Percentiles rank a stretch among this genome's conserved stretches.
Evolutionary conservation across 257 asterid species (phyloP).

Genomic region (Paraleonurus japonicus): DNA sequence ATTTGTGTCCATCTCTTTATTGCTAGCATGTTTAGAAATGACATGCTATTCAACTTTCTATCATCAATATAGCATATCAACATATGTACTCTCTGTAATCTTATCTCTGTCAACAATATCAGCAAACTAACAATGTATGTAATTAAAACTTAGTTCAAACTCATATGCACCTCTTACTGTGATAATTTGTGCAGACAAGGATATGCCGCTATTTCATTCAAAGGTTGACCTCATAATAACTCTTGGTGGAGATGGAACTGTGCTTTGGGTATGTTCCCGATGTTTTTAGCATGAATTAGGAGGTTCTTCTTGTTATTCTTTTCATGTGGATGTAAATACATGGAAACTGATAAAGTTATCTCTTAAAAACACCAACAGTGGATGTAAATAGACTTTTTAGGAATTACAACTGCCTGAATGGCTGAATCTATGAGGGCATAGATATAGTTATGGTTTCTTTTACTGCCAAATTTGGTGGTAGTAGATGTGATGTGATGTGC

Average conservation of each 20-base stretch:
- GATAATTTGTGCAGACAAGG: conserved; percentile 51
- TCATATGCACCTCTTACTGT: background rate
- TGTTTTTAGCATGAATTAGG: too few relatives aligned
- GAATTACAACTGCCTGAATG: background rate
- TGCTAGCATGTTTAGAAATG: background rate
- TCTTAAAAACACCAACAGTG: background rate
- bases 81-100: background rate
- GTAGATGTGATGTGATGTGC: background rate
- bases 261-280: conserved; percentile 79
- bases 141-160: background rate
- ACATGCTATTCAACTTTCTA: background rate
- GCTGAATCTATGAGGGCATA: too few relatives aligned
- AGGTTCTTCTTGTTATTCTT: too few relatives aligned
- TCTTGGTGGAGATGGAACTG: conserved; percentile 98
- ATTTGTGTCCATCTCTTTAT: background rate
- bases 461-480: background rate
- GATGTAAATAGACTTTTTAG: background rate
- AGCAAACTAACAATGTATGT: background rate
- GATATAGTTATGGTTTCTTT: background rate
- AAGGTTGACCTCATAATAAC: conserved; percentile 91
- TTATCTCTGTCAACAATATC: background rate
- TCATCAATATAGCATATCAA: too few relatives aligned
- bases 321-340: too few relatives aligned
- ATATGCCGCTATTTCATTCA: conserved; percentile 60
- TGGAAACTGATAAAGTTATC: background rate